A percentile compares a stretch with the other conserved stretches of the same genome.
Evolutionary conservation across 2,329 filamentous ascomycete genomes (phyloP).

Genomic region (Emergomyces africanus): DNA sequence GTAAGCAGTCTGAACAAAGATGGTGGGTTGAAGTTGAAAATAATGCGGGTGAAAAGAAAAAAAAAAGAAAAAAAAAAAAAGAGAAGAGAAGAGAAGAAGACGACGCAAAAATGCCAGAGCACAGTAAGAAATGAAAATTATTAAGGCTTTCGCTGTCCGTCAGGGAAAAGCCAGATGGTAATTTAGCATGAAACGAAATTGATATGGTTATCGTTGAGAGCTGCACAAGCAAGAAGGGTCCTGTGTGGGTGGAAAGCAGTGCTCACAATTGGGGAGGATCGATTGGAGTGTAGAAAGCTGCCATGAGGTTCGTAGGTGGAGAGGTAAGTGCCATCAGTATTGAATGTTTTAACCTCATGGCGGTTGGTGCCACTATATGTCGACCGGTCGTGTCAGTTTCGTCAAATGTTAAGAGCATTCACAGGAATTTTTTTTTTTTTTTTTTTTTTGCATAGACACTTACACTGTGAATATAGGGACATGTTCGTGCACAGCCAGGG

Average conservation of each 20-base stretch:
- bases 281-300: slow-evolving; percentile 70
- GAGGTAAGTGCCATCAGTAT: slow-evolving; percentile 66
- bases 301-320: slow-evolving; percentile 82
- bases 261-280: slow-evolving; percentile 67
- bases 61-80: too few species aligned
- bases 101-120: too few species aligned
- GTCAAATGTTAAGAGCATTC: background rate
- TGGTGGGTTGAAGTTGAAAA: too few species aligned
- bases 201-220: slow-evolving; percentile 76
- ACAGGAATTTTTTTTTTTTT: background rate
- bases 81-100: too few species aligned
- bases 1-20: background rate
- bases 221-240: slow-evolving; percentile 79
- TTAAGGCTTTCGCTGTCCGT: too few species aligned
- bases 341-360: slow-evolving; percentile 84
- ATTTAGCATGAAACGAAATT: slow-evolving; percentile 63
- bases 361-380: slow-evolving; percentile 63
- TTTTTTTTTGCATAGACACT: too few species aligned
- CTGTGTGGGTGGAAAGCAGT: slow-evolving; percentile 94
- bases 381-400: background rate
- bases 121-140: background rate
- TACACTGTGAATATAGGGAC: slow-evolving; percentile 90
- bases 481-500: slow-evolving; percentile 88
- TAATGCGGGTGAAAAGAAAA: too few species aligned
- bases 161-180: background rate